A percentile compares a stretch with the other conserved stretches of the same genome.
Evolutionary conservation across 805 yeast species (phyloP).

Genomic region (Candida xiaguanensis): DNA sequence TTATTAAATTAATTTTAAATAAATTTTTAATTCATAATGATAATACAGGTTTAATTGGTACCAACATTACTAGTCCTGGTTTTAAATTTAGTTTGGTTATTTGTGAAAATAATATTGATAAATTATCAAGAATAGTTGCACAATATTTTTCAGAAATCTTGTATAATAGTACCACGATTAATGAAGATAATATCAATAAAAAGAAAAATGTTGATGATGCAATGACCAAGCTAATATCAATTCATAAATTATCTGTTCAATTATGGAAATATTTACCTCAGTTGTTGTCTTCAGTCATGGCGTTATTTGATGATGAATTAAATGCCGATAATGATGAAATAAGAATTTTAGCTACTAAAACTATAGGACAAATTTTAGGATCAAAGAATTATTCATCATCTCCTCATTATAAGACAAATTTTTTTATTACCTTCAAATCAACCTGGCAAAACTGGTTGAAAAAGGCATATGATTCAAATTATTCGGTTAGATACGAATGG

Average conservation of each 20-base stretch:
- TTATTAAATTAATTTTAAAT: conserved; percentile 61
- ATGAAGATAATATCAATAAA: conserved; percentile 15
- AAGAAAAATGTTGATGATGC: conserved; percentile 16
- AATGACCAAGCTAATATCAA: conserved; percentile 48
- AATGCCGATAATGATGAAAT: conserved; percentile 64
- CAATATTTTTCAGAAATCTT: conserved; percentile 76
- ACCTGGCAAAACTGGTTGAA: conserved; percentile 72
- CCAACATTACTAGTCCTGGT: conserved; percentile 46
- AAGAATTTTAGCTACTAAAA: conserved; percentile 65
- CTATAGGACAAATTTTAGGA: conserved; percentile 63
- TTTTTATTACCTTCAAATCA: conserved; percentile 52
- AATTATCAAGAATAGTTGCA: conserved; percentile 72
- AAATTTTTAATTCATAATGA: conserved; percentile 42
- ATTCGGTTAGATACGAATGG: conserved; percentile 69
- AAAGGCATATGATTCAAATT: conserved; percentile 65
- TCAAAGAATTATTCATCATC: conserved; percentile 10
- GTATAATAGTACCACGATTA: conserved; percentile 41
- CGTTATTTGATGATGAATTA: conserved; percentile 75
- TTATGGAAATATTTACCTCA: conserved; percentile 82
- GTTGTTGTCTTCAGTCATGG: conserved; percentile 66
- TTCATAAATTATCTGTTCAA: conserved; percentile 60
- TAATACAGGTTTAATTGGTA: not conserved
- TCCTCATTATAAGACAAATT: conserved; percentile 49
- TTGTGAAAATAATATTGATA: conserved; percentile 66
- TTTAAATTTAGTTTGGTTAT: conserved; percentile 62